Evolutionary conservation across 345 rosid genomes (phyloP).

Genomic region (Moringa oleifera): DNA sequence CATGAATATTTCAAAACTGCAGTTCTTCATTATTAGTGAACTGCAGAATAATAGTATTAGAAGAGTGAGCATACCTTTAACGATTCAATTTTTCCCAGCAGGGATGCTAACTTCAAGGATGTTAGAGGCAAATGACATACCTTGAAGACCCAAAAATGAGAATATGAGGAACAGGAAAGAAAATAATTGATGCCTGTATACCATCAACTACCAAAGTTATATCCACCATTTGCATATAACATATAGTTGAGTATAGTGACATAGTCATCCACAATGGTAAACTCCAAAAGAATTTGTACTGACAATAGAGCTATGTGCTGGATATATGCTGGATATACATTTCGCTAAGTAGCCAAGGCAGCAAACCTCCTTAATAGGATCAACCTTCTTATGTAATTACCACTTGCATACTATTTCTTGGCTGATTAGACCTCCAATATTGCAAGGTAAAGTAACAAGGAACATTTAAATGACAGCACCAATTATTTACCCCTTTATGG

Average conservation of each 20-base stretch:
- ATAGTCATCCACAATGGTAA: too few species aligned
- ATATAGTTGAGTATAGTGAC: too few species aligned
- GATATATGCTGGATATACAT: too few species aligned
- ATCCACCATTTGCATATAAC: too few species aligned
- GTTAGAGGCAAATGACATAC: conserved; percentile 42
- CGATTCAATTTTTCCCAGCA: conserved; percentile 60
- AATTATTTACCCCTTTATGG: conserved; percentile 49
- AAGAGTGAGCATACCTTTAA: conserved; percentile 42
- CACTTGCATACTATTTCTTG: not conserved
- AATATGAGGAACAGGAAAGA: not conserved
- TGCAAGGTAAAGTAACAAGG: not conserved
- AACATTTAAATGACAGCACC: not conserved
- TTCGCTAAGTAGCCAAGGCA: too few species aligned
- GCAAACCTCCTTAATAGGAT: not conserved
- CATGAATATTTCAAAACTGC: too few species aligned
- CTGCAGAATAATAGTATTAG: not conserved
- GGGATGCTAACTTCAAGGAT: conserved; percentile 56
- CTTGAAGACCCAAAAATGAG: conserved; percentile 30
- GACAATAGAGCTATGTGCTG: too few species aligned
- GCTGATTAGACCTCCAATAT: not conserved
- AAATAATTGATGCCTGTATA: too few species aligned
- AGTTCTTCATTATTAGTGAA: not conserved
- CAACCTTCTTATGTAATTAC: not conserved
- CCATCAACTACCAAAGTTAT: too few species aligned
- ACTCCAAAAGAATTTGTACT: too few species aligned